phyloP scores from a whole-genome alignment of 2,329 filamentous ascomycete species.

The Sclerotinia sclerotiorum region DNA sequence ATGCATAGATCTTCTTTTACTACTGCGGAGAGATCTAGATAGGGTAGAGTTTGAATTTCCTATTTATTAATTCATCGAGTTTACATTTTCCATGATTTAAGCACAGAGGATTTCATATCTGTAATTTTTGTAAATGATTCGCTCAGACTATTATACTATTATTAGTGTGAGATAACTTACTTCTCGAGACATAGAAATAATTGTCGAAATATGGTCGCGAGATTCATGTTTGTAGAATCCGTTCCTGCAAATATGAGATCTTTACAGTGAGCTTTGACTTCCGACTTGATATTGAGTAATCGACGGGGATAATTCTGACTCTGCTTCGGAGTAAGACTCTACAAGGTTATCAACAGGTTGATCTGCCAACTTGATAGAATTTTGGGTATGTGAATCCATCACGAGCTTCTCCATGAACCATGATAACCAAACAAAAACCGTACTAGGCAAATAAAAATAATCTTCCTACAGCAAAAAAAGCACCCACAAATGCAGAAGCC shows the following conservation, averaged over 20 bases:
- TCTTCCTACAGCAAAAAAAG: conserved; percentile 53
- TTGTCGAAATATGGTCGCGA: conserved; percentile 49
- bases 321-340: conserved; percentile 34
- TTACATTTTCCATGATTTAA: conserved; percentile 39
- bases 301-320: conserved; percentile 50
- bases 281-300: conserved; percentile 45
- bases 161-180: conserved; percentile 34
- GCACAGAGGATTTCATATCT: conserved; percentile 42
- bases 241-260: conserved; percentile 57
- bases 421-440: conserved; percentile 42
- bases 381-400: conserved; percentile 42
- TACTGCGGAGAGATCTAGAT: conserved; percentile 50
- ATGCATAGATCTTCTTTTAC: conserved; percentile 52
- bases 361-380: conserved; percentile 44
- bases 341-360: conserved; percentile 46
- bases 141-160: not conserved
- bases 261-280: conserved; percentile 52
- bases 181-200: conserved; percentile 46
- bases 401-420: conserved; percentile 42
- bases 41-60: conserved; percentile 43
- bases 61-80: conserved; percentile 33
- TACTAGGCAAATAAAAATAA: conserved; percentile 54
- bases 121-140: not conserved
- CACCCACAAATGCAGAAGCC: conserved; percentile 53
- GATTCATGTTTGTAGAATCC: conserved; percentile 53